phyloP scores from a whole-genome alignment of 306 rosid genomes.

The Hylodesmum podocarpum region DNA sequence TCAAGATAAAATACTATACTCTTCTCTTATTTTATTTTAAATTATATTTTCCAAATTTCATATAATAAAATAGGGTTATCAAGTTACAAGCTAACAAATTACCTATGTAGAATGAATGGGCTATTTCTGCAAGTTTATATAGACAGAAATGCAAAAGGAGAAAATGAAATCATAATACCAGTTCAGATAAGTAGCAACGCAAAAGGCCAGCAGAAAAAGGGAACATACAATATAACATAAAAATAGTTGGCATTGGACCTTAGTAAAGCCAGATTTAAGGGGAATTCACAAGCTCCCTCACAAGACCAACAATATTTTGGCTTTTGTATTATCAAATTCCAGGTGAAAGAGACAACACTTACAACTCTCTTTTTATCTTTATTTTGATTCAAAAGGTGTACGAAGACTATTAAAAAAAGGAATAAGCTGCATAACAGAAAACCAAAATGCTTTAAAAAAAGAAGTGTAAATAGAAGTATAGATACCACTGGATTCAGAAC shows the following conservation, averaged over 20 bases:
- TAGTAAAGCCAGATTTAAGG: not conserved
- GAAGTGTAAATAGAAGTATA: conserved; percentile 7
- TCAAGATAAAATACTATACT: not conserved
- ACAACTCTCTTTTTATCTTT: conserved; percentile 5
- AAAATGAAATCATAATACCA: not conserved
- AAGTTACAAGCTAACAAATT: conserved; percentile 10
- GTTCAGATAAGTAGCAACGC: not conserved
- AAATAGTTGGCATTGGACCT: not conserved
- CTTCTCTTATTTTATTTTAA: not conserved
- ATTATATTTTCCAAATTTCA: conserved; percentile 6
- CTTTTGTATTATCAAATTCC: conserved; percentile 1
- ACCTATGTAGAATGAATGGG: not conserved
- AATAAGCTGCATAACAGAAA: not conserved
- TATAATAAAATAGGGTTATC: not conserved
- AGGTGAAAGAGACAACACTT: not conserved
- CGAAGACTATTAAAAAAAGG: conserved; percentile 6
- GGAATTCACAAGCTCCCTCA: conserved; percentile 9
- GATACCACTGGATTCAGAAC: conserved; percentile 84
- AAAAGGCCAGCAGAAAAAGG: not conserved
- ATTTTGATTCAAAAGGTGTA: conserved; percentile 5
- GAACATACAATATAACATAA: not conserved
- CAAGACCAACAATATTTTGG: not conserved
- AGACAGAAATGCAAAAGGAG: not conserved
- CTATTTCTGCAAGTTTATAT: not conserved
- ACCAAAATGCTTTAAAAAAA: conserved; percentile 1